phyloP scores from a whole-genome alignment of 2,329 filamentous ascomycete species.

The Fusarium hostae region DNA sequence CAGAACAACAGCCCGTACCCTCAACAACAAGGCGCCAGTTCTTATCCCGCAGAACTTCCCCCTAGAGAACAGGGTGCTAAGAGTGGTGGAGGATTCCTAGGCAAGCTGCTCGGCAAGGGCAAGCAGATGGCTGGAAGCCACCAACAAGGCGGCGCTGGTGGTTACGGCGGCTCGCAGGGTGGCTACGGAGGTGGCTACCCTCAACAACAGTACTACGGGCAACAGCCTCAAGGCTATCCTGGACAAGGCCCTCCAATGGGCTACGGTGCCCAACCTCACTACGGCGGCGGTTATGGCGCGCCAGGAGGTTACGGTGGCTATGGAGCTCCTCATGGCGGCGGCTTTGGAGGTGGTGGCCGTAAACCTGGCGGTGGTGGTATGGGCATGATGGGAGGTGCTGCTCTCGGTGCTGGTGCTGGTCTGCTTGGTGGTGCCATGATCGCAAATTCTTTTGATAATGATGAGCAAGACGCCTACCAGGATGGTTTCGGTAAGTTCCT shows the following conservation, averaged over 20 bases:
- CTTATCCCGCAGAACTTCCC: slow-evolving; percentile 55
- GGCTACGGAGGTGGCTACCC: slow-evolving; percentile 45
- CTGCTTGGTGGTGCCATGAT: slow-evolving; percentile 81
- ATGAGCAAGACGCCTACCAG: slow-evolving; percentile 67
- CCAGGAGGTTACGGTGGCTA: slow-evolving; percentile 41
- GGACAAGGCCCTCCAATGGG: slow-evolving; percentile 44
- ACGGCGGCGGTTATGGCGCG: slow-evolving; percentile 37
- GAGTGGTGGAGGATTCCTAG: slow-evolving; percentile 60
- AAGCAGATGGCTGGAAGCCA: slow-evolving; percentile 51
- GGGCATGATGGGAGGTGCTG: slow-evolving; percentile 78
- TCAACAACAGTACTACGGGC: slow-evolving; percentile 44
- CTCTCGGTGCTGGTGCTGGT: slow-evolving; percentile 83
- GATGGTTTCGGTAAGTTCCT: slow-evolving; percentile 55
- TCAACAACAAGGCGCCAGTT: slow-evolving; percentile 45
- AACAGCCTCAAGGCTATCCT: slow-evolving; percentile 40
- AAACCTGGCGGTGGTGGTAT: slow-evolving; percentile 60
- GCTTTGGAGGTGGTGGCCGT: slow-evolving; percentile 43
- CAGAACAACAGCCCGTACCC: slow-evolving; percentile 45
- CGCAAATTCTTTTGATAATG: slow-evolving; percentile 72
- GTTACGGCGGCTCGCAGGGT: slow-evolving; percentile 29
- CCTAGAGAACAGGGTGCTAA: slow-evolving; percentile 54
- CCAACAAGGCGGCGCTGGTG: slow-evolving; percentile 29
- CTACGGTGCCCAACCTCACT: slow-evolving; percentile 43
- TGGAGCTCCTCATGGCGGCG: slow-evolving; percentile 49
- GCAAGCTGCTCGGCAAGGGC: slow-evolving; percentile 64